These are phyloP conservation scores for Echria macrotheca DNA, from an alignment of 495 filamentous ascomycete species.

Conservation along the genomic window DNA sequence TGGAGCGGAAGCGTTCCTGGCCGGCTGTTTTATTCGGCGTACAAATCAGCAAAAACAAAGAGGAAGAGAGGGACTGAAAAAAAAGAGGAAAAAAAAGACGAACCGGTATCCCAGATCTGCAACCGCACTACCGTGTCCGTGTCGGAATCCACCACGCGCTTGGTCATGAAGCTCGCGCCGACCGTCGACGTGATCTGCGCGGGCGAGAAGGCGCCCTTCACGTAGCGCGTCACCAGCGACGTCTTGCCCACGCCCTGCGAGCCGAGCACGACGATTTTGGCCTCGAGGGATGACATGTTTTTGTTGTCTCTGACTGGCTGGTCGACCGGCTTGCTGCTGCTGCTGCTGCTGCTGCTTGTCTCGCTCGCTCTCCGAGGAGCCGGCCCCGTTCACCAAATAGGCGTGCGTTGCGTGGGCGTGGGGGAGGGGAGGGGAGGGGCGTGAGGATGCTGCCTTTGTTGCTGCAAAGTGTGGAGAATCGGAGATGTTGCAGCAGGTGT, in stretches of 20 bases:
- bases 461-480: too few relatives aligned
- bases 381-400: too few relatives aligned
- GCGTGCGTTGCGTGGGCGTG: too few relatives aligned
- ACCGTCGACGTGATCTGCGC: slow-evolving; percentile 72
- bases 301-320: background rate
- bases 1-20: slow-evolving; percentile 90
- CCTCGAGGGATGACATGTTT: slow-evolving; percentile 72
- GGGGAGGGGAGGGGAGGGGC: too few relatives aligned
- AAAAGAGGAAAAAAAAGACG: background rate
- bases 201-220: slow-evolving; percentile 71
- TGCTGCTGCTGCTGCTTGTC: too few relatives aligned
- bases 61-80: too few relatives aligned
- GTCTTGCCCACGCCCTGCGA: slow-evolving; percentile 95
- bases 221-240: slow-evolving; percentile 79
- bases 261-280: slow-evolving; percentile 88
- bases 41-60: too few relatives aligned
- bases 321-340: too few relatives aligned
- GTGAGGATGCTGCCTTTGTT: too few relatives aligned
- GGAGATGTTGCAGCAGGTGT: too few relatives aligned
- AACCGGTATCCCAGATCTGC: slow-evolving; percentile 84
- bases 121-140: slow-evolving; percentile 72
- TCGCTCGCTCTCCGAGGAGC: too few relatives aligned
- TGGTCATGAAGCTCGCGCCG: slow-evolving; percentile 91
- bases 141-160: slow-evolving; percentile 81
- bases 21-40: too few relatives aligned